phyloP scores from a whole-genome alignment of 352 stramenopile genomes.

The Hyaloperonospora arabidopsidis region DNA sequence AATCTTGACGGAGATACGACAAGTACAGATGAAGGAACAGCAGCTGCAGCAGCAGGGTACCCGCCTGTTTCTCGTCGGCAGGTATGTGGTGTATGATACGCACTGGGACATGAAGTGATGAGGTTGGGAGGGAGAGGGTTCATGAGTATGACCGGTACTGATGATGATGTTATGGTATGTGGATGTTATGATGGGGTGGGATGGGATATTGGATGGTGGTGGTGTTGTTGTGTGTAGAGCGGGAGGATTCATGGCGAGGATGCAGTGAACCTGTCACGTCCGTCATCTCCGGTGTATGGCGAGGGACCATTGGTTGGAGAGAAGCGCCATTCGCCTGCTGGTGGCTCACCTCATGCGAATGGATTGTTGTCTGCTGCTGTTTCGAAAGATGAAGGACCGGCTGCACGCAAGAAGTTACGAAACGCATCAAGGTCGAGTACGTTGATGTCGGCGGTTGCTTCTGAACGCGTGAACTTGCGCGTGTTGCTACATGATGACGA shows the following conservation, averaged over 20 bases:
- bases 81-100: constrained; percentile 21
- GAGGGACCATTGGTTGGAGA: constrained; percentile 21
- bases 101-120: not conserved
- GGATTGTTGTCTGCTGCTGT: constrained; percentile 1
- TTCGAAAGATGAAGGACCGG: constrained; percentile 12
- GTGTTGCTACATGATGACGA: constrained; percentile 55
- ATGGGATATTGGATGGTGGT: not conserved
- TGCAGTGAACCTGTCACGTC: constrained; percentile 13
- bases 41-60: constrained; percentile 17
- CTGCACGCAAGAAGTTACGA: constrained; percentile 28
- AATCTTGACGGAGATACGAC: constrained; percentile 31
- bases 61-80: too few relatives aligned
- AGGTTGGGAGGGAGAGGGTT: too few relatives aligned
- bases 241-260: constrained; percentile 22
- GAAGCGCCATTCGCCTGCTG: constrained; percentile 25
- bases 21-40: not conserved
- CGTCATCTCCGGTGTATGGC: constrained; percentile 23
- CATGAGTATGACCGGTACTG: too few relatives aligned
- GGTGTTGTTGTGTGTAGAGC: not conserved
- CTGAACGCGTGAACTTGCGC: constrained; percentile 49
- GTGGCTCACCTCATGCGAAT: constrained; percentile 8
- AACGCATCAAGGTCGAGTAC: constrained; percentile 1
- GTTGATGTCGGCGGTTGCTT: constrained; percentile 2
- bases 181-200: too few relatives aligned
- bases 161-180: too few relatives aligned